Percentiles rank a stretch among this genome's conserved stretches.
These are phyloP conservation scores for Calonectria hongkongensis DNA, from an alignment of 2,329 filamentous ascomycete species.

Conservation along the genomic window DNA sequence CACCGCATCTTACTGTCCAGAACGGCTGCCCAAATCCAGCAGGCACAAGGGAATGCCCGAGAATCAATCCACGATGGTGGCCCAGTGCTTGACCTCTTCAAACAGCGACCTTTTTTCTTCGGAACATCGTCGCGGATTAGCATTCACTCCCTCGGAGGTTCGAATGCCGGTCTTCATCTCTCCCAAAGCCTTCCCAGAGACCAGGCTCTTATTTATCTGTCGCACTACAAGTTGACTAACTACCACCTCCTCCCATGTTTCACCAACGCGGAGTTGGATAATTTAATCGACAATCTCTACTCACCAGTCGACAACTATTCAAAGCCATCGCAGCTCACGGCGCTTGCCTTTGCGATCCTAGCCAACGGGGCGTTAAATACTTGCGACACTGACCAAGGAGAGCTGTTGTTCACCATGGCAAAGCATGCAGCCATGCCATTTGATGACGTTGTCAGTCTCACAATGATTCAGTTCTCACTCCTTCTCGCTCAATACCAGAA, in stretches of 20 bases:
- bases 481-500: conserved; percentile 5
- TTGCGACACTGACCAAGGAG: background rate
- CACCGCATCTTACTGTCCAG: background rate
- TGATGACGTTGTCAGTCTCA: conserved; percentile 4
- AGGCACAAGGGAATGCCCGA: background rate
- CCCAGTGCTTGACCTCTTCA: background rate
- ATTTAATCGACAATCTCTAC: background rate
- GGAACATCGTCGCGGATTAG: background rate
- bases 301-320: background rate
- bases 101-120: conserved; percentile 4
- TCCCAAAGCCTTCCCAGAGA: background rate
- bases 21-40: background rate
- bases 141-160: background rate
- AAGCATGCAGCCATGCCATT: background rate
- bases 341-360: background rate
- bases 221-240: background rate
- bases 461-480: conserved; percentile 2
- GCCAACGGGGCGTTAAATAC: background rate
- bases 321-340: background rate
- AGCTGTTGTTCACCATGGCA: background rate
- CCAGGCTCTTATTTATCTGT: background rate
- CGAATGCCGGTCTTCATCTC: background rate
- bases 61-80: background rate
- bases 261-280: background rate
- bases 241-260: background rate